Percentiles rank a stretch among this genome's conserved stretches.
phyloP scores from a whole-genome alignment of 305 asterid species.

The Euphrasia arctica region DNA sequence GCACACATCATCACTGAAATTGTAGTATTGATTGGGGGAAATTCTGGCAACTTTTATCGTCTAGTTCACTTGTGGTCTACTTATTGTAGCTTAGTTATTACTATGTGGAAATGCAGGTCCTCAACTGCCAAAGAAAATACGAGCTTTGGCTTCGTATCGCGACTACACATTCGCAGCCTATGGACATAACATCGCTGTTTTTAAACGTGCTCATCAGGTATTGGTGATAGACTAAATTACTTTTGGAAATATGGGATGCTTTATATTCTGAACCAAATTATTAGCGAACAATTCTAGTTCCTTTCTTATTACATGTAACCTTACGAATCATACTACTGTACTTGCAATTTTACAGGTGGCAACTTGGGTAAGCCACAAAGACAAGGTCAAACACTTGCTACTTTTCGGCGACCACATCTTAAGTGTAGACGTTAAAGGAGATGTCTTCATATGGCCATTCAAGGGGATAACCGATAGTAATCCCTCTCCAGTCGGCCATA shows the following conservation, averaged over 20 bases:
- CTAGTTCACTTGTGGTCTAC: background rate
- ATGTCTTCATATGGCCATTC: slow-evolving; percentile 82
- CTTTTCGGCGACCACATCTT: slow-evolving; percentile 73
- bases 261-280: background rate
- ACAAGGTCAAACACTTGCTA: slow-evolving; percentile 69
- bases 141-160: slow-evolving; percentile 86
- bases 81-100: background rate
- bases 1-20: background rate
- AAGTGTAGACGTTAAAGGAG: slow-evolving; percentile 75
- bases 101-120: slow-evolving; percentile 57
- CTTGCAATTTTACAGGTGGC: slow-evolving; percentile 55
- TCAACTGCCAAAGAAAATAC: slow-evolving; percentile 84
- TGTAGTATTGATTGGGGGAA: slow-evolving; percentile 6
- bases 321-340: slow-evolving; percentile 14
- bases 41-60: slow-evolving; percentile 7
- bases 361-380: slow-evolving; percentile 73
- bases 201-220: slow-evolving; percentile 94
- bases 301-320: background rate
- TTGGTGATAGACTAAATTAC: slow-evolving; percentile 6
- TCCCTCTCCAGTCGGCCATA: slow-evolving; percentile 67
- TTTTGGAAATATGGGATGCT: background rate
- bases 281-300: background rate
- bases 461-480: slow-evolving; percentile 48
- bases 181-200: slow-evolving; percentile 71
- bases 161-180: slow-evolving; percentile 86